These are phyloP conservation scores for Epichloe hybrida DNA, from an alignment of 2,329 filamentous ascomycete genomes.

Conservation along the genomic window DNA sequence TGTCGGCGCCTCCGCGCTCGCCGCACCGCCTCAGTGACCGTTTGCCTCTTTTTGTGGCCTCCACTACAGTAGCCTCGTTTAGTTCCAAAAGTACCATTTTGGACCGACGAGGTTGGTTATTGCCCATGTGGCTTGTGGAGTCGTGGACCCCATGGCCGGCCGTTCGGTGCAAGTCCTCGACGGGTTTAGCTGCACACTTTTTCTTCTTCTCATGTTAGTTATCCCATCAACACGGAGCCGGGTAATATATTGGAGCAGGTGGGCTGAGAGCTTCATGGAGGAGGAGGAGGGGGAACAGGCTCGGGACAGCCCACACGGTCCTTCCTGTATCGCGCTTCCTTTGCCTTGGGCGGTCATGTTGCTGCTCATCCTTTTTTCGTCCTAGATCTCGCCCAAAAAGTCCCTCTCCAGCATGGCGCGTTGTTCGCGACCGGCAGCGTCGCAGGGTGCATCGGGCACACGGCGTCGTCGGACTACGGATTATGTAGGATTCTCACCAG, in stretches of 20 bases:
- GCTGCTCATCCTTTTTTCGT: too few species aligned
- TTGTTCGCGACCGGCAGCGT: slow-evolving; percentile 13
- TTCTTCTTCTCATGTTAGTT: too few species aligned
- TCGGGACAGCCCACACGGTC: too few species aligned
- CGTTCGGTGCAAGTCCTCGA: neutral
- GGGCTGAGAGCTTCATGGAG: too few species aligned
- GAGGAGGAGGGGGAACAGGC: too few species aligned
- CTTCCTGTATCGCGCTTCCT: neutral
- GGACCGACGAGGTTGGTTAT: neutral
- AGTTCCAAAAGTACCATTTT: neutral
- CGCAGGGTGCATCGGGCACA: slow-evolving; percentile 16
- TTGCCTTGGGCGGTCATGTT: neutral
- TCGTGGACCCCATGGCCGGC: neutral
- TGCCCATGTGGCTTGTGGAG: neutral
- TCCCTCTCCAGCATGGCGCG: neutral
- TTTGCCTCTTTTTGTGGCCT: neutral
- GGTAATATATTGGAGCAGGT: too few species aligned
- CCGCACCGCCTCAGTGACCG: neutral
- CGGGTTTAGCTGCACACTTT: neutral
- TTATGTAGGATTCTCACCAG: too few species aligned
- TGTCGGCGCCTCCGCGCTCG: neutral
- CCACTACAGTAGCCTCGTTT: neutral
- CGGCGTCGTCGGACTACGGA: slow-evolving; percentile 6
- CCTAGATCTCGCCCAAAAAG: neutral
- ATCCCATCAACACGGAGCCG: too few species aligned